These are phyloP conservation scores for Paecilomyces dactylethromorphus DNA, from an alignment of 2,329 filamentous ascomycete genomes.

Conservation along the genomic window DNA sequence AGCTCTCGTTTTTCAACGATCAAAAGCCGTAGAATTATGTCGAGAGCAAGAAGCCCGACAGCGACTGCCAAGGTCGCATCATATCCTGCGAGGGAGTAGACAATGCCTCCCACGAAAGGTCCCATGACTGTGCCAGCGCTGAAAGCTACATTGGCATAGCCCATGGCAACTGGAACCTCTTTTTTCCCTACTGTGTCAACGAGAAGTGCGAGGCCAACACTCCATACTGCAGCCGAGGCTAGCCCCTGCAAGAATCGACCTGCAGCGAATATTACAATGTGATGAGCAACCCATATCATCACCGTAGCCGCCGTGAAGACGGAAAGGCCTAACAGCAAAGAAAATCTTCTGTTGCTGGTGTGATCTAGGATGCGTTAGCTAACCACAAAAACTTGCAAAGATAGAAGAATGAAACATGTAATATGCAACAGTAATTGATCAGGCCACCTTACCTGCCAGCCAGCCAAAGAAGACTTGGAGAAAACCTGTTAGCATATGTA, in stretches of 20 bases:
- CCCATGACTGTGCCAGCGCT: slow-evolving; percentile 52
- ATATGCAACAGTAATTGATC: not conserved
- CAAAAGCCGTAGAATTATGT: slow-evolving; percentile 7
- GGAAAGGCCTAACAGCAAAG: slow-evolving; percentile 52
- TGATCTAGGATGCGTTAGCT: slow-evolving; percentile 45
- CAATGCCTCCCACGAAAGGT: slow-evolving; percentile 52
- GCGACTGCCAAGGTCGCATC: slow-evolving; percentile 28
- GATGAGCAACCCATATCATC: slow-evolving; percentile 47
- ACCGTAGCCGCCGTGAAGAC: slow-evolving; percentile 48
- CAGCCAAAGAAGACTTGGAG: not conserved
- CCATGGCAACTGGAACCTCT: slow-evolving; percentile 55
- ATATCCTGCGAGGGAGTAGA: slow-evolving; percentile 34
- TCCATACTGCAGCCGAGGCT: slow-evolving; percentile 55
- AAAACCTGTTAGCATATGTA: not conserved
- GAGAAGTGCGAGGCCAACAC: slow-evolving; percentile 52
- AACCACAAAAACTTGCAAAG: slow-evolving; percentile 13
- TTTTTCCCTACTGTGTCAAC: slow-evolving; percentile 53
- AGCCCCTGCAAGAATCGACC: slow-evolving; percentile 53
- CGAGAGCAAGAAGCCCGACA: slow-evolving; percentile 6
- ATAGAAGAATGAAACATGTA: not conserved
- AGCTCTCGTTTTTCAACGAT: not conserved
- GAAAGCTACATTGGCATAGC: slow-evolving; percentile 46
- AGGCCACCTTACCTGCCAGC: not conserved
- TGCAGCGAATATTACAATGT: slow-evolving; percentile 40
- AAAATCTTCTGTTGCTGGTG: slow-evolving; percentile 44